phyloP scores from a whole-genome alignment of 106 monocot species.

The Alisma plantagoaquatica region DNA sequence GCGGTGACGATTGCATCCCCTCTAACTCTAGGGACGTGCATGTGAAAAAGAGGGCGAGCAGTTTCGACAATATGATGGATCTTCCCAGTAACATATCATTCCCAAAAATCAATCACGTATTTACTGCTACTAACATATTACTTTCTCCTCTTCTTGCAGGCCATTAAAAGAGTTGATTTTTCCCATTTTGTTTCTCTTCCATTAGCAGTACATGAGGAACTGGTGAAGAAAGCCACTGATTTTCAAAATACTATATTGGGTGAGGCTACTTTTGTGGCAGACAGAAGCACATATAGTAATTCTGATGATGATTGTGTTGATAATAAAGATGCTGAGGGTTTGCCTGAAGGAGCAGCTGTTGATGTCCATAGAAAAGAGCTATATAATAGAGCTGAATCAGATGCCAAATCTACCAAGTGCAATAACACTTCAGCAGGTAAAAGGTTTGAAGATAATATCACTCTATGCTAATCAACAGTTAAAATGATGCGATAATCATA shows the following conservation, averaged over 20 bases:
- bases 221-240: constrained; percentile 53
- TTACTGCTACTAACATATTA: too few relatives aligned
- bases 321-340: constrained; percentile 10
- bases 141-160: too few relatives aligned
- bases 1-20: too few relatives aligned
- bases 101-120: too few relatives aligned
- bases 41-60: too few relatives aligned
- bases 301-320: constrained; percentile 16
- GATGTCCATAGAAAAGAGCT: constrained; percentile 16
- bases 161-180: constrained; percentile 73
- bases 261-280: constrained; percentile 6
- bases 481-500: too few relatives aligned
- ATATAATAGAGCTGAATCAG: constrained; percentile 19
- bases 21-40: too few relatives aligned
- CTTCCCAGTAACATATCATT: too few relatives aligned
- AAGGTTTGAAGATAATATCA: too few relatives aligned
- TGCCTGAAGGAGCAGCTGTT: constrained; percentile 14
- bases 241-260: constrained; percentile 76
- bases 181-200: constrained; percentile 97
- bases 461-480: too few relatives aligned
- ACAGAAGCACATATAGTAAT: constrained; percentile 10
- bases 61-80: too few relatives aligned
- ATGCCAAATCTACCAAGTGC: not conserved
- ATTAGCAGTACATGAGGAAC: constrained; percentile 55
- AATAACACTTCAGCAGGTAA: constrained; percentile 25